These are phyloP conservation scores for Phytophthora europaea DNA, from an alignment of 352 stramenopile species.

Conservation along the genomic window DNA sequence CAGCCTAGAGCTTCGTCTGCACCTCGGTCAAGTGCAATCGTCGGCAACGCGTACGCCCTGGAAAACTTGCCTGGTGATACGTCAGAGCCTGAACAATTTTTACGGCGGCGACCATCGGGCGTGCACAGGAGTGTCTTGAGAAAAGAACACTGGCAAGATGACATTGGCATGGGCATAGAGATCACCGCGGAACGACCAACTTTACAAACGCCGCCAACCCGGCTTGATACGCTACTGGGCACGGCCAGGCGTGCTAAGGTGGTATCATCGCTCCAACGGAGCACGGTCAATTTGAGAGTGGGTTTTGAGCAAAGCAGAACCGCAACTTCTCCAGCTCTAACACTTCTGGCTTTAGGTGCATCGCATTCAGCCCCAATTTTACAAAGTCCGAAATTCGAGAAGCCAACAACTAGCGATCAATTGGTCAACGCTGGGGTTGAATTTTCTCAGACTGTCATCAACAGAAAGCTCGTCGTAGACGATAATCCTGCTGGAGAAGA, in stretches of 20 bases:
- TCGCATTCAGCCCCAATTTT: slow-evolving; percentile 30
- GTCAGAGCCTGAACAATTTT: slow-evolving; percentile 65
- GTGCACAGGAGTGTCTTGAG: slow-evolving; percentile 56
- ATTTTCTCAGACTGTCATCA: background rate
- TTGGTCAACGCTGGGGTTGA: background rate
- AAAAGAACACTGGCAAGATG: slow-evolving; percentile 45
- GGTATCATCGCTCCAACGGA: slow-evolving; percentile 18
- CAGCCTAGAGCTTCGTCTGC: slow-evolving; percentile 30
- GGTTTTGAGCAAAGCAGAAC: slow-evolving; percentile 6
- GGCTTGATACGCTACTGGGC: slow-evolving; percentile 21
- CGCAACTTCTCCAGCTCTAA: slow-evolving; percentile 2
- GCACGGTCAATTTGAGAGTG: background rate
- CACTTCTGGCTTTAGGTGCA: slow-evolving; percentile 11
- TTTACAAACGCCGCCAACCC: slow-evolving; percentile 20
- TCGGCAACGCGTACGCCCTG: slow-evolving; percentile 39
- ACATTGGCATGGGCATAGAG: slow-evolving; percentile 59
- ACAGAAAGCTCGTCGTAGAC: background rate
- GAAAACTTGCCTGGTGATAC: slow-evolving; percentile 19
- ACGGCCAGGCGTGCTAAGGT: slow-evolving; percentile 29
- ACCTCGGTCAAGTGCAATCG: slow-evolving; percentile 37
- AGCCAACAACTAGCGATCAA: background rate
- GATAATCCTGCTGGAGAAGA: background rate
- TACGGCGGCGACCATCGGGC: slow-evolving; percentile 46
- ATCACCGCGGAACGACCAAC: slow-evolving; percentile 64
- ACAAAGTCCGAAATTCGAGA: slow-evolving; percentile 12